phyloP scores from a whole-genome alignment of 441 rosid genomes.

The Viola pubescens region DNA sequence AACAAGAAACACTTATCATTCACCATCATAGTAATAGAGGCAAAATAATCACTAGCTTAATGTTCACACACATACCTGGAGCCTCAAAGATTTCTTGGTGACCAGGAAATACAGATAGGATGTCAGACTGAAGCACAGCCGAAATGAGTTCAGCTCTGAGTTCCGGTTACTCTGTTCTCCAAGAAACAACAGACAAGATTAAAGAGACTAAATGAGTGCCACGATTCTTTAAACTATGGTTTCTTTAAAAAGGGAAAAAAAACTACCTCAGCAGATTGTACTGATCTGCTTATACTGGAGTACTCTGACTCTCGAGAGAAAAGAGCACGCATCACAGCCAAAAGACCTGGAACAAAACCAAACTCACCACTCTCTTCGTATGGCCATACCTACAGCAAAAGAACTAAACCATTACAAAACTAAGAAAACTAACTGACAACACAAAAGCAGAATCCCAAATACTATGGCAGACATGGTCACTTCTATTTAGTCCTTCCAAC shows the following conservation, averaged over 20 bases:
- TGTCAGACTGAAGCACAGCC: slow-evolving; percentile 66
- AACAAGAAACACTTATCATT: no score
- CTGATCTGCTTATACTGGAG: slow-evolving; percentile 26
- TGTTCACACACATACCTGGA: slow-evolving; percentile 46
- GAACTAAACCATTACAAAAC: not conserved
- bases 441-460: not conserved
- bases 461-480: not conserved
- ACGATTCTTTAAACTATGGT: not conserved
- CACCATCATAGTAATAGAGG: not conserved
- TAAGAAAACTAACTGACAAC: not conserved
- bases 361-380: slow-evolving; percentile 74
- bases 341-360: slow-evolving; percentile 89
- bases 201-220: slow-evolving; percentile 7
- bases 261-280: slow-evolving; percentile 43
- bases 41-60: slow-evolving; percentile 10
- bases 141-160: slow-evolving; percentile 48
- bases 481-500: no score
- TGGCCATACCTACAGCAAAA: slow-evolving; percentile 73
- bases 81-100: slow-evolving; percentile 64
- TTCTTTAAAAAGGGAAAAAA: slow-evolving; percentile 7
- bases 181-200: slow-evolving; percentile 13
- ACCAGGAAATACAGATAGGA: slow-evolving; percentile 77
- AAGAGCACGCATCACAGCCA: slow-evolving; percentile 62
- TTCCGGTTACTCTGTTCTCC: slow-evolving; percentile 49
- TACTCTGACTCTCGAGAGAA: slow-evolving; percentile 43